Percentiles rank a stretch among this genome's conserved stretches.
These are phyloP conservation scores for Rhododendron williamsianum DNA, from an alignment of 148 eudicot genomes.

Conservation along the genomic window DNA sequence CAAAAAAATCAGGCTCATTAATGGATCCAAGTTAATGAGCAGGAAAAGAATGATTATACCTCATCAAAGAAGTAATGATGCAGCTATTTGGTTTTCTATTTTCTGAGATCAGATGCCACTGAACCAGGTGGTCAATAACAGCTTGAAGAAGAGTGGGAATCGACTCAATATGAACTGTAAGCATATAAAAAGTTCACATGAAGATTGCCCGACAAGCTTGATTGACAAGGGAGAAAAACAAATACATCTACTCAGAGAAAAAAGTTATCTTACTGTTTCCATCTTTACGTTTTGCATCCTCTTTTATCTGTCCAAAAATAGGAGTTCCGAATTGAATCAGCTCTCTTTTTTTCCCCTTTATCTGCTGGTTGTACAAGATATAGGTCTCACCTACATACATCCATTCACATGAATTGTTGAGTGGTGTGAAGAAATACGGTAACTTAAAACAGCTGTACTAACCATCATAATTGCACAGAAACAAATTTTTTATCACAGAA, in stretches of 20 bases:
- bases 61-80: slow-evolving; percentile 87
- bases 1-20: background rate
- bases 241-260: background rate
- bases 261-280: slow-evolving; percentile 46
- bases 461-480: background rate
- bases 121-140: slow-evolving; percentile 71
- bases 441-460: background rate
- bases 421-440: background rate
- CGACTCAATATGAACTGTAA: slow-evolving; percentile 66
- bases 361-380: slow-evolving; percentile 72
- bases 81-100: slow-evolving; percentile 81
- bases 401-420: slow-evolving; percentile 7
- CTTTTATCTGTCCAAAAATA: slow-evolving; percentile 66
- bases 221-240: background rate
- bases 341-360: slow-evolving; percentile 83
- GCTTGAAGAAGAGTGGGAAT: slow-evolving; percentile 78
- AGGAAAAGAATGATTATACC: slow-evolving; percentile 32
- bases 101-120: slow-evolving; percentile 80
- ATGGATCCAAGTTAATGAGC: background rate
- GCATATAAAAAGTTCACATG: background rate
- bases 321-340: slow-evolving; percentile 90
- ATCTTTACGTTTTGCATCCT: slow-evolving; percentile 38
- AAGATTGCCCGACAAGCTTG: background rate
- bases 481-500: background rate
- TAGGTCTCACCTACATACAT: slow-evolving; percentile 73